phyloP scores from a whole-genome alignment of 2,329 filamentous ascomycete genomes.

The Coleophoma eucalyptorum region DNA sequence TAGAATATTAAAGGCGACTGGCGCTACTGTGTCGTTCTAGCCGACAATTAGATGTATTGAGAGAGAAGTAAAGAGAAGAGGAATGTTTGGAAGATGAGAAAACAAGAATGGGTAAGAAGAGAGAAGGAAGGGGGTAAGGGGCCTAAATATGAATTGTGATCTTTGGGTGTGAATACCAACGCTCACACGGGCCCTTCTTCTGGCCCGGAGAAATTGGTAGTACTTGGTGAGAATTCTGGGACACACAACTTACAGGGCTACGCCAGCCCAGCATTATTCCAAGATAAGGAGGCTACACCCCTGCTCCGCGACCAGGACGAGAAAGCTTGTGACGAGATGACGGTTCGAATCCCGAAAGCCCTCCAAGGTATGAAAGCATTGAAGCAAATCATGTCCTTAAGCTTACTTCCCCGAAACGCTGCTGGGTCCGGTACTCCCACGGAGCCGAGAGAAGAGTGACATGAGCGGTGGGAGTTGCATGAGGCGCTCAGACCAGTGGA shows the following conservation, averaged over 20 bases:
- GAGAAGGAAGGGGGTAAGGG: constrained; percentile 4
- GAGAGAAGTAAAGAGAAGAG: neutral
- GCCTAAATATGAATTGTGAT: constrained; percentile 19
- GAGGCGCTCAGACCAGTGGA: neutral
- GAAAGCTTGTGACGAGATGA: too few relatives aligned
- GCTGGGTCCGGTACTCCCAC: neutral
- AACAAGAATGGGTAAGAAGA: constrained; percentile 4
- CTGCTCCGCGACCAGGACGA: too few relatives aligned
- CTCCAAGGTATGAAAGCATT: too few relatives aligned
- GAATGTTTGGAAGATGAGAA: constrained; percentile 2
- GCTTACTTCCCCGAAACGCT: too few relatives aligned
- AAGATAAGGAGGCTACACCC: too few relatives aligned
- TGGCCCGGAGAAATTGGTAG: neutral
- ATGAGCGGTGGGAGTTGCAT: too few relatives aligned
- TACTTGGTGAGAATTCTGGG: too few relatives aligned
- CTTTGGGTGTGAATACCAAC: constrained; percentile 14
- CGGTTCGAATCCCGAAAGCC: too few relatives aligned
- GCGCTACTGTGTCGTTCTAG: constrained; percentile 27
- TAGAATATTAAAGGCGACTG: constrained; percentile 16
- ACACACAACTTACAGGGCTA: too few relatives aligned
- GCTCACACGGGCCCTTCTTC: constrained; percentile 3
- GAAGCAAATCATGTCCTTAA: too few relatives aligned
- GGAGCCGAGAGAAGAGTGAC: too few relatives aligned
- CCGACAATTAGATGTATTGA: constrained; percentile 24
- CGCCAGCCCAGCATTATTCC: too few relatives aligned